Evolutionary conservation across 345 rosid species (phyloP), one percentile per base, ranked within the genome.

Genomic region (Microthlaspi erraticum): DNA sequence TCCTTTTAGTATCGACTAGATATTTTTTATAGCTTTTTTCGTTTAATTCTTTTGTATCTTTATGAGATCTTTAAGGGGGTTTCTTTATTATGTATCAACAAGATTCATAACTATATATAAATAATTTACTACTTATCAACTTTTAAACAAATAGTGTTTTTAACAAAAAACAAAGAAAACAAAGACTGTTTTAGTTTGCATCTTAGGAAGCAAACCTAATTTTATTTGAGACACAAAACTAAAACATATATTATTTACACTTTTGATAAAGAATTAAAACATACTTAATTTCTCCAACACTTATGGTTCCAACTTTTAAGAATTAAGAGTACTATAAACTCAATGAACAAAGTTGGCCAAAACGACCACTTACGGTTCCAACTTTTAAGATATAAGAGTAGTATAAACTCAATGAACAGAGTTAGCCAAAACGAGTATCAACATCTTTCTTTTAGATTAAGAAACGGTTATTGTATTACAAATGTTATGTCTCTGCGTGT

Each of bases 1-100:
- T 80, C 76, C 36, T 77, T 86, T 53, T 90, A 79, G 63, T 61
- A 5, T 12, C 33, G 16, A 33, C 20, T 33, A 61, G 51, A 45
- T 58, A 50, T 14, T 53, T 20, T 60, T 55, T 13, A 8, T 59
- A 46, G 57, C 10, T 36, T 45, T n/a, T 11, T 11, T 26, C 2
- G 10, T n/a, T n/a, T 14, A 16, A 13, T 34, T 73, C 10, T 46
- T 56, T 63, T 62, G 45, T 33, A 62, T 53, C 48, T 19, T 38
- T 50, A 49, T 48, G 43, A 64, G 52, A 57, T 59, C 33, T 32
- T 46, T 50, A 34, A n/a, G 16, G 3, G 34, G 51, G n/a, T 10
- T 57, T 66, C 52, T 66, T 46, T 46, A 58, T 20, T 74, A 18
- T 74, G 41, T 74, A 64, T 36, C 59, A 32, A 7, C 62, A 32